Percentiles rank a stretch among this genome's conserved stretches.
Evolutionary conservation across 495 filamentous ascomycete genomes (phyloP).

Genomic region (Hypoxylon rickii): DNA sequence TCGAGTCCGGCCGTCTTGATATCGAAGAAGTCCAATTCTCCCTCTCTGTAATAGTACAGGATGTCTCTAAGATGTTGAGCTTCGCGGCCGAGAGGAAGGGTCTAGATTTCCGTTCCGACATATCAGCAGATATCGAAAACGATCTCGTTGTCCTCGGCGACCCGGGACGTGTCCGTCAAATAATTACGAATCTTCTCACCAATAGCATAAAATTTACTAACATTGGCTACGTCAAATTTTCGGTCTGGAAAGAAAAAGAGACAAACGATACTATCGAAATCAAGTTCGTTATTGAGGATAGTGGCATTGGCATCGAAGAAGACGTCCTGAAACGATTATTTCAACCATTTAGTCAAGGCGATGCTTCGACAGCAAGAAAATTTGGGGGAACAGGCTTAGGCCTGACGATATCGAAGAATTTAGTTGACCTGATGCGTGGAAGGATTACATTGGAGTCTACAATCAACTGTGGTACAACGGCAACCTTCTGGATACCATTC

Average conservation of each 20-base stretch:
- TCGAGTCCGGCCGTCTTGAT: slow-evolving; percentile 76
- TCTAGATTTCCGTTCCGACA: slow-evolving; percentile 57
- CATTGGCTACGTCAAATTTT: slow-evolving; percentile 66
- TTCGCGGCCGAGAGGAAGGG: slow-evolving; percentile 63
- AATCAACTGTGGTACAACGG: slow-evolving; percentile 63
- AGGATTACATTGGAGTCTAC: slow-evolving; percentile 66
- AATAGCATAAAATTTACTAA: slow-evolving; percentile 91
- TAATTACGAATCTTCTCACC: slow-evolving; percentile 83
- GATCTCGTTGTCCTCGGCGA: slow-evolving; percentile 70
- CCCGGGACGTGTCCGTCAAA: slow-evolving; percentile 76
- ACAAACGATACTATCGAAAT: slow-evolving; percentile 54
- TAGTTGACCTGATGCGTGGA: slow-evolving; percentile 84
- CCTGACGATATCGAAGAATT: slow-evolving; percentile 75
- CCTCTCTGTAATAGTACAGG: slow-evolving; percentile 69
- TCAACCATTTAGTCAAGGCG: slow-evolving; percentile 85
- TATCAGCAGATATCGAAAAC: slow-evolving; percentile 46
- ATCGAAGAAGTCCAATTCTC: slow-evolving; percentile 82
- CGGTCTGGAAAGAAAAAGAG: slow-evolving; percentile 52
- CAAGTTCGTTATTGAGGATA: slow-evolving; percentile 72
- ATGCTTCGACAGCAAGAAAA: slow-evolving; percentile 71
- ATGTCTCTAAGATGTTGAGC: slow-evolving; percentile 68
- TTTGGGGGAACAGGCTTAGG: slow-evolving; percentile 86
- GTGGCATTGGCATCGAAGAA: slow-evolving; percentile 84
- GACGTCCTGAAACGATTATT: slow-evolving; percentile 74
- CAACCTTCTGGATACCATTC: slow-evolving; percentile 71